These are phyloP conservation scores for Hypoxylon sp. DNA, from an alignment of 2,329 filamentous ascomycete genomes.

Conservation along the genomic window DNA sequence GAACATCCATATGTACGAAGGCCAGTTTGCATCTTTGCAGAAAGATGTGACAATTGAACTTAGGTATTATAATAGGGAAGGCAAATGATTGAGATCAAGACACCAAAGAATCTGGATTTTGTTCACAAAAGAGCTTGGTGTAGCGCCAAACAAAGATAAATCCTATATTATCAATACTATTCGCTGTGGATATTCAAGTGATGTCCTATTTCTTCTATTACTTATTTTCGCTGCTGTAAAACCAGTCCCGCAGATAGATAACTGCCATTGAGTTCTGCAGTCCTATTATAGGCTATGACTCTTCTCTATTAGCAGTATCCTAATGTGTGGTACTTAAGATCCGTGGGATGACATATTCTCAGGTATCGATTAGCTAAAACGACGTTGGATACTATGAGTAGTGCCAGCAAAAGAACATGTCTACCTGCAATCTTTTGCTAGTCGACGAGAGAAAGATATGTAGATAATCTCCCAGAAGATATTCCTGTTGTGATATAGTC, in stretches of 20 bases:
- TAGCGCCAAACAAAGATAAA: not conserved
- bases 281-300: not conserved
- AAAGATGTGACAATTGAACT: slow-evolving; percentile 61
- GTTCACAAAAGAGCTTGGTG: not conserved
- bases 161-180: not conserved
- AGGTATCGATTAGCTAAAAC: not conserved
- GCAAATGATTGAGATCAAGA: slow-evolving; percentile 51
- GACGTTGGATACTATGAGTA: no score
- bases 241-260: not conserved
- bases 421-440: not conserved
- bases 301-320: not conserved
- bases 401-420: not conserved
- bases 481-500: not conserved
- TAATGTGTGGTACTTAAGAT: not conserved
- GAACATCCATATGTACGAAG: slow-evolving; percentile 61
- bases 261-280: not conserved
- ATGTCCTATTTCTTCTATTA: not conserved
- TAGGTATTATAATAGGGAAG: slow-evolving; percentile 54
- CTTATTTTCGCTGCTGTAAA: no score
- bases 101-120: slow-evolving; percentile 58
- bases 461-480: not conserved
- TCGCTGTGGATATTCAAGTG: not conserved
- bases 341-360: not conserved
- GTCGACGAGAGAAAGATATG: not conserved
- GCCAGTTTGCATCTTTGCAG: slow-evolving; percentile 62